Evolutionary conservation across 139 green algal genomes (phyloP).

Genomic region (Closterium sp.): DNA sequence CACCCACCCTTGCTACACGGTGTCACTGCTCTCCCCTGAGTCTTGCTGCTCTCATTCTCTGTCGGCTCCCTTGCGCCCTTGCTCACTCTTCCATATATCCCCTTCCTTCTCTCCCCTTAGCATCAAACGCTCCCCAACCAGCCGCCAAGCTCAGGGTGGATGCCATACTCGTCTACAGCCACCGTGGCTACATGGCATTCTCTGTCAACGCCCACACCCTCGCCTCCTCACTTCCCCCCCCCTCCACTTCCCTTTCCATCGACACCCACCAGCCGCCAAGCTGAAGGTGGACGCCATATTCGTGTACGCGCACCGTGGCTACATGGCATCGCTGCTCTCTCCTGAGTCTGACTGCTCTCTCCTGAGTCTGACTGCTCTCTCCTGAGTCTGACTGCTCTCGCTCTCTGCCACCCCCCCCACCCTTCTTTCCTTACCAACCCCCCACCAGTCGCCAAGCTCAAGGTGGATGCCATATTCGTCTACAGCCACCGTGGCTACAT

Average conservation of each 20-base stretch:
- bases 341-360: too few relatives aligned
- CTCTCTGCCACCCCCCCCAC: too few relatives aligned
- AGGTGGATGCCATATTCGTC: slow-evolving; percentile 70
- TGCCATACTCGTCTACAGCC: slow-evolving; percentile 81
- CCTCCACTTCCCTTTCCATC: not conserved
- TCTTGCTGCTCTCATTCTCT: too few relatives aligned
- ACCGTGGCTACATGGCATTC: too few relatives aligned
- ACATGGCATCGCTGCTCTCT: not conserved
- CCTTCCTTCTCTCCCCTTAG: not conserved
- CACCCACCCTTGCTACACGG: too few relatives aligned
- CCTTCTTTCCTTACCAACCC: not conserved
- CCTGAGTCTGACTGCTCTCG: too few relatives aligned
- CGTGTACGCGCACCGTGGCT: slow-evolving; percentile 67
- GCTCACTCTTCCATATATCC: too few relatives aligned
- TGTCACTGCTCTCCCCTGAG: too few relatives aligned
- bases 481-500: slow-evolving; percentile 62
- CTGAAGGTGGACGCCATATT: slow-evolving; percentile 68
- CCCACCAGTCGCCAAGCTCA: slow-evolving; percentile 62
- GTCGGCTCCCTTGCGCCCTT: too few relatives aligned
- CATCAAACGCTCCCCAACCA: not conserved
- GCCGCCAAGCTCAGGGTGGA: slow-evolving; percentile 62
- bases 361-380: not conserved
- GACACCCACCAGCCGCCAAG: slow-evolving; percentile 63
- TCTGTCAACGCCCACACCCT: too few relatives aligned
- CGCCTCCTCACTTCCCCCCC: not conserved